Evolutionary conservation across 352 stramenopile genomes (phyloP), one percentile per base, ranked within the genome.

Genomic region (Pythium myriotylum): DNA sequence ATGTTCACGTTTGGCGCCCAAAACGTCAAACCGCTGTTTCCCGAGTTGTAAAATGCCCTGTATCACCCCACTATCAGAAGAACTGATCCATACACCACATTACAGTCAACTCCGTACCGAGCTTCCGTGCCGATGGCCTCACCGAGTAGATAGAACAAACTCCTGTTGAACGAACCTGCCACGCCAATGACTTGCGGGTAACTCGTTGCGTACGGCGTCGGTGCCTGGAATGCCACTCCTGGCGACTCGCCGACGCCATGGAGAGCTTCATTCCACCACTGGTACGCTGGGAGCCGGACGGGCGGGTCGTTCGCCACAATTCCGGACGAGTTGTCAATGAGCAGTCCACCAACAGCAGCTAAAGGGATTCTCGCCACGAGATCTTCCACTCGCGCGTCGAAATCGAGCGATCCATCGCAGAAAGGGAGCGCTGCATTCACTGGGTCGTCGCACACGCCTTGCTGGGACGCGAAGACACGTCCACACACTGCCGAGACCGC

Each of bases 1-100:
- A 98, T 92, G 77, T 98, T 98, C 27, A 98, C 85, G 45, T 97
- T 97, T 22, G 94, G 94, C n/a, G 83, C 89, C 83, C 87, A 98
- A 65, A 86, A 97, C 12, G 87, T 97, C 35, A 98, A 53, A n/a
- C 91, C 91, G 22, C 77, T 71, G 42, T 86, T 73, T 27, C 73
- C 82, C 6, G 55, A 66, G 52, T 95, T 96, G 62, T 92, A 91
- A 29, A 97, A 92, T 0, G 83, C 87, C 14, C 59, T 67, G 46
- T 5, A 42, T 17, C 29, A 10, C 29, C 29, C 29, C 29, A 35
- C 29, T 10, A 10, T 35, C 29, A 35, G 29, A 5, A 10, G 29
- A n/a, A n/a, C n/a, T n/a, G n/a, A n/a, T 35, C 29, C 10, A 24
- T 27, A 23, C 48, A 41, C 20, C 13, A 59, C 13, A 35, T 29